phyloP scores from a whole-genome alignment of 2,329 filamentous ascomycete genomes.

The Alternaria longipes region DNA sequence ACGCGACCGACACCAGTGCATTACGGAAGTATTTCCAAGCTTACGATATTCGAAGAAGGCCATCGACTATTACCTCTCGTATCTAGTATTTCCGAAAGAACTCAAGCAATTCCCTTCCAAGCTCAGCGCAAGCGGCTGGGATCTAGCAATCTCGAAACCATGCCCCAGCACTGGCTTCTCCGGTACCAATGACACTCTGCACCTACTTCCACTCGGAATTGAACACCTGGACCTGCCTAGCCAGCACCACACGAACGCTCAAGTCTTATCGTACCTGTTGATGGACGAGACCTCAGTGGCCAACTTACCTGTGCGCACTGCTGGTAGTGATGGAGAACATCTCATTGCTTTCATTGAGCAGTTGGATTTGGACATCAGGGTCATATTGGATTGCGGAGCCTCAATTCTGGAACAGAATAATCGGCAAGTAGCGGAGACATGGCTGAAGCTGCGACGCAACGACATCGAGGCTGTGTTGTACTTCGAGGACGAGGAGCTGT shows the following conservation, averaged over 20 bases:
- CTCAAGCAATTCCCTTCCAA: slow-evolving; percentile 71
- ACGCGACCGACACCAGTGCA: slow-evolving; percentile 62
- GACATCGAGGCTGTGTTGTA: slow-evolving; percentile 60
- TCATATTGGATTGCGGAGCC: slow-evolving; percentile 76
- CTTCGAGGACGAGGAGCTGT: slow-evolving; percentile 65
- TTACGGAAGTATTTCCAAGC: slow-evolving; percentile 60
- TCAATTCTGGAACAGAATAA: slow-evolving; percentile 69
- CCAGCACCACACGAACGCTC: slow-evolving; percentile 72
- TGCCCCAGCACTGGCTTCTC: slow-evolving; percentile 72
- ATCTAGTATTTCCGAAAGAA: slow-evolving; percentile 68
- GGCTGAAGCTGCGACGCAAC: slow-evolving; percentile 55
- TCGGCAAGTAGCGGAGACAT: slow-evolving; percentile 57
- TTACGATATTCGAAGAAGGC: slow-evolving; percentile 62
- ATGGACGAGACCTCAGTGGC: slow-evolving; percentile 50
- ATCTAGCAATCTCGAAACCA: slow-evolving; percentile 61
- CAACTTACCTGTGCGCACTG: slow-evolving; percentile 28
- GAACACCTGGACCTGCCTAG: slow-evolving; percentile 63
- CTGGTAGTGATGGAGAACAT: slow-evolving; percentile 44
- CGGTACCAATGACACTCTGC: slow-evolving; percentile 71
- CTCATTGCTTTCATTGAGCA: slow-evolving; percentile 59
- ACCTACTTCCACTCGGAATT: slow-evolving; percentile 66
- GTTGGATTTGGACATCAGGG: slow-evolving; percentile 57
- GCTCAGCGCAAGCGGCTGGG: slow-evolving; percentile 73
- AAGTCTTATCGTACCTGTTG: slow-evolving; percentile 69
- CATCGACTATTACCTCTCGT: slow-evolving; percentile 70